A percentile compares a stretch with the other conserved stretches of the same genome.
phyloP scores from a whole-genome alignment of 768 basidiomycete species.

The Termitomyces heimii region DNA sequence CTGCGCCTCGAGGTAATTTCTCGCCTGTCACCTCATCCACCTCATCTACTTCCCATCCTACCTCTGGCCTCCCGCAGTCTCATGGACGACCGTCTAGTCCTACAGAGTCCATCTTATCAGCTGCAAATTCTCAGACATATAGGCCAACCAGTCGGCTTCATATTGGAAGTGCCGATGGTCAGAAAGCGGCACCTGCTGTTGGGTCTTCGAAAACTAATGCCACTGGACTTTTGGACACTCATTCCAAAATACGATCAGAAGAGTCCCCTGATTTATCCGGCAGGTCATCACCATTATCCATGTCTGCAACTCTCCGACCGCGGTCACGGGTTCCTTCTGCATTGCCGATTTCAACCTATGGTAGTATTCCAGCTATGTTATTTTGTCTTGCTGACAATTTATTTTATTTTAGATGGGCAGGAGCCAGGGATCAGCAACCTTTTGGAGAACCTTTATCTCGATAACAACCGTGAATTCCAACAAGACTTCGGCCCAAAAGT shows the following conservation, averaged over 20 bases:
- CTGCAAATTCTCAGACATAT: slow-evolving; percentile 57
- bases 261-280: slow-evolving; percentile 71
- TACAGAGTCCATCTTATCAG: slow-evolving; percentile 76
- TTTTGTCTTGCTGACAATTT: neutral
- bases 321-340: slow-evolving; percentile 46
- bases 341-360: slow-evolving; percentile 65
- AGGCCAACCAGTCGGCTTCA: slow-evolving; percentile 58
- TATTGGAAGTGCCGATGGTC: slow-evolving; percentile 65
- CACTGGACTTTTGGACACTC: slow-evolving; percentile 74
- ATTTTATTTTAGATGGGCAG: slow-evolving; percentile 63
- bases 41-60: slow-evolving; percentile 20
- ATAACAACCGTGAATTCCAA: slow-evolving; percentile 79
- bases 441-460: slow-evolving; percentile 84
- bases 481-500: slow-evolving; percentile 90
- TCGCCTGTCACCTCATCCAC: slow-evolving; percentile 30
- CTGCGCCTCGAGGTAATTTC: slow-evolving; percentile 31
- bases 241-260: slow-evolving; percentile 60
- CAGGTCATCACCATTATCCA: slow-evolving; percentile 67
- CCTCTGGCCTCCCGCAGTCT: slow-evolving; percentile 19
- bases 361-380: slow-evolving; percentile 29
- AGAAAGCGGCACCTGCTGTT: slow-evolving; percentile 86
- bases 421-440: slow-evolving; percentile 87
- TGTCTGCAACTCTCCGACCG: slow-evolving; percentile 47
- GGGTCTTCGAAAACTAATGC: slow-evolving; percentile 84
- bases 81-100: slow-evolving; percentile 70